Evolutionary conservation across 2,329 filamentous ascomycete species (phyloP).

Genomic region (Calonectria pseudoreteaudii): DNA sequence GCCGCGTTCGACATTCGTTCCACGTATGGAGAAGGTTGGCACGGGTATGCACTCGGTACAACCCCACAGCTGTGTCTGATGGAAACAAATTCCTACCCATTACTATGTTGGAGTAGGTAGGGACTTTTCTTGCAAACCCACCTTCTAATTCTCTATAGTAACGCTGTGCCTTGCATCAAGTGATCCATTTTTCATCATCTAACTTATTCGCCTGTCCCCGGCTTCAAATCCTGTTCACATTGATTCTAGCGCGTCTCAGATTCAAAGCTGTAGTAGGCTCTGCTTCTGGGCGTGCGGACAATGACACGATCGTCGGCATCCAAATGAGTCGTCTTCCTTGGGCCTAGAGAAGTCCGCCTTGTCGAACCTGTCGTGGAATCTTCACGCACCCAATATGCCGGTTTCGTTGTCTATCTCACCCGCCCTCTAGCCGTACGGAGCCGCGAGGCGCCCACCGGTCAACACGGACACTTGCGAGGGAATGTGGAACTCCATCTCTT

Average conservation of each 20-base stretch:
- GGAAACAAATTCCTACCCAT: background rate
- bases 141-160: background rate
- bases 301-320: conserved; percentile 40
- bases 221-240: too few relatives aligned
- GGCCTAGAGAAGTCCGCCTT: conserved; percentile 43
- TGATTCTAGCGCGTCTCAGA: background rate
- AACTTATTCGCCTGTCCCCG: background rate
- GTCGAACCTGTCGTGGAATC: conserved; percentile 46
- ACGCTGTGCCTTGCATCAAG: background rate
- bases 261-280: conserved; percentile 37
- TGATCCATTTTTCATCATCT: background rate
- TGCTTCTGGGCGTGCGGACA: conserved; percentile 42
- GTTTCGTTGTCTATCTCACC: conserved; percentile 75
- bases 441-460: conserved; percentile 79
- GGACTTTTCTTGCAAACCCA: too few relatives aligned
- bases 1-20: too few relatives aligned
- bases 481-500: conserved; percentile 85
- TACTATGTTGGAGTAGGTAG: too few relatives aligned
- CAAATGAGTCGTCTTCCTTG: conserved; percentile 36
- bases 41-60: too few relatives aligned
- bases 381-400: conserved; percentile 74
- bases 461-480: conserved; percentile 84
- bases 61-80: too few relatives aligned
- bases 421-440: conserved; percentile 81
- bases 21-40: too few relatives aligned